A percentile compares a stretch with the other conserved stretches of the same genome.
phyloP scores from a whole-genome alignment of 805 yeast genomes.

The Metschnikowia bowlesiae region DNA sequence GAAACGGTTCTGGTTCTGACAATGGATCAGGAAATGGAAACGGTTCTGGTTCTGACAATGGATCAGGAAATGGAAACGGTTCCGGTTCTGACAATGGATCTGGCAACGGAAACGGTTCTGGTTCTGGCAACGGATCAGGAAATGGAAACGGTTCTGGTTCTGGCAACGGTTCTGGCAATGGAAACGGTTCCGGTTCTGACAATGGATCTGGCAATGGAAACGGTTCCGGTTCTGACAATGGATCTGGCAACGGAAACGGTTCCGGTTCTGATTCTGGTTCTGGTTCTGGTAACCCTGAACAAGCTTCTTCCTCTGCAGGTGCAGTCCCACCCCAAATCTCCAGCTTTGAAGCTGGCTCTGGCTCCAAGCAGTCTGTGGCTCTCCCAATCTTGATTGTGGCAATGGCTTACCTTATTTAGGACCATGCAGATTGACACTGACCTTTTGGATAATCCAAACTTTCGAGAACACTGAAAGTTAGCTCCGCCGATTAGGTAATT shows the following conservation, averaged over 20 bases:
- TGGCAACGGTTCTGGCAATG: background rate
- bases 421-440: background rate
- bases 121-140: background rate
- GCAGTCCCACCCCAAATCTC: background rate
- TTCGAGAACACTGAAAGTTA: background rate
- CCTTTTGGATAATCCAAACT: background rate
- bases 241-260: too few relatives aligned
- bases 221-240: too few relatives aligned
- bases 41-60: too few relatives aligned
- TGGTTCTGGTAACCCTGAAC: background rate
- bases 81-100: too few relatives aligned
- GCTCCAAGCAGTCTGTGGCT: background rate
- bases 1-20: too few relatives aligned
- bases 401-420: background rate
- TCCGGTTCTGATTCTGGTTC: too few relatives aligned
- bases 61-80: too few relatives aligned
- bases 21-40: too few relatives aligned
- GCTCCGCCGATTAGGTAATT: too few relatives aligned
- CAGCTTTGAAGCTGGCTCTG: background rate
- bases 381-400: background rate
- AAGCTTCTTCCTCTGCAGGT: background rate
- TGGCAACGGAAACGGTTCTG: too few relatives aligned
- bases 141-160: background rate
- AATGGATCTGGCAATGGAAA: too few relatives aligned
- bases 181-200: too few relatives aligned